Percentiles rank a stretch among this genome's conserved stretches.
Conservation (phyloP, 2,329 filamentous ascomycete genomes). For the Purpureocillium lavendulum region DNA sequence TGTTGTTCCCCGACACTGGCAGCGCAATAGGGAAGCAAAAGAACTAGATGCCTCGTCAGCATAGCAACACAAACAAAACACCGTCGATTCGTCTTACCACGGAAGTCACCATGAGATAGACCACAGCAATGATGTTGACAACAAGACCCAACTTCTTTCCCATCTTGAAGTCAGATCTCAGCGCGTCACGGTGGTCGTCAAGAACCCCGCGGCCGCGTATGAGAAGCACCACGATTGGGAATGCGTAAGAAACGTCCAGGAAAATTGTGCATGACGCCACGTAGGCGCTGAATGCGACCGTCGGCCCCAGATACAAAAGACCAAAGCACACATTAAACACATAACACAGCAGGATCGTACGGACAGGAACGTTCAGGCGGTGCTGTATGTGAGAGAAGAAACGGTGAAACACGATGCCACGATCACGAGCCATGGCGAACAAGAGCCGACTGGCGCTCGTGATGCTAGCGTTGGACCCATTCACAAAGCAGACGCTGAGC, state of each 20-base stretch:
- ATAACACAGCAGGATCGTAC: constrained; percentile 30
- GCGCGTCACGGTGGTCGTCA: constrained; percentile 14
- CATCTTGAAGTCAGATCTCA: constrained; percentile 17
- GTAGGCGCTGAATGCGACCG: constrained; percentile 38
- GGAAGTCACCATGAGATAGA: constrained; percentile 30
- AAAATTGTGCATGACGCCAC: constrained; percentile 35
- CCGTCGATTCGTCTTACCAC: constrained; percentile 14
- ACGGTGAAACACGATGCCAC: constrained; percentile 24
- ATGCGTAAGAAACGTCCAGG: constrained; percentile 35
- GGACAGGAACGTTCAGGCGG: constrained; percentile 31
- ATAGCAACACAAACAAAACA: not conserved
- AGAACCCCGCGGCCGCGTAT: constrained; percentile 25
- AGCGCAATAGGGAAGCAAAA: constrained; percentile 20
- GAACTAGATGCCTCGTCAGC: constrained; percentile 13
- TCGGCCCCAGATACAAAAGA: constrained; percentile 35
- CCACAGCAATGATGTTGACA: constrained; percentile 21
- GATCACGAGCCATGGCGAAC: constrained; percentile 38
- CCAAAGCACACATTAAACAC: constrained; percentile 35
- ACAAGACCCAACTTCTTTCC: constrained; percentile 16
- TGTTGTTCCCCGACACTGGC: constrained; percentile 11
- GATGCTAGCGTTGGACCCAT: constrained; percentile 34
- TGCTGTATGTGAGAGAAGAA: constrained; percentile 27
- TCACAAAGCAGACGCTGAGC: constrained; percentile 34
- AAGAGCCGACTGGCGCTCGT: constrained; percentile 33
- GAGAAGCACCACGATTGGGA: constrained; percentile 29